phyloP scores from a whole-genome alignment of 495 filamentous ascomycete species.

The Lophiotrema nucula region DNA sequence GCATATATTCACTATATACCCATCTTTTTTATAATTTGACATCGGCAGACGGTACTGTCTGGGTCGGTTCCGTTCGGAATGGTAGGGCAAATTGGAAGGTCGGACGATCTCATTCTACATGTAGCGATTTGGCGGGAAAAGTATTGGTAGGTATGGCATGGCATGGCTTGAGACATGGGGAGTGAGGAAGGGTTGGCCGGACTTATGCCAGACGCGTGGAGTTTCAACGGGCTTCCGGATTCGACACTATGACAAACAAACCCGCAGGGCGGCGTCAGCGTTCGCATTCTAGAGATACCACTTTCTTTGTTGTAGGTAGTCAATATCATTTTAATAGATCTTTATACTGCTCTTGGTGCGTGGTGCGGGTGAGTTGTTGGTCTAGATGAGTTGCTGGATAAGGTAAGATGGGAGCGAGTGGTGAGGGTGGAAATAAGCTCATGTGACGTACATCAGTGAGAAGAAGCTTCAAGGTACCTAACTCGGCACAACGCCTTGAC shows the following conservation, averaged over 20 bases:
- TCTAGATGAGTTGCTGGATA: too few species aligned
- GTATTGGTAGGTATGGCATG: too few species aligned
- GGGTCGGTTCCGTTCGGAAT: too few species aligned
- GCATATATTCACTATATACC: not conserved
- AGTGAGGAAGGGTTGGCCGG: not conserved
- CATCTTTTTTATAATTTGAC: too few species aligned
- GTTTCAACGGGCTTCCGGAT: not conserved
- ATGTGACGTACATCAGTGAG: not conserved
- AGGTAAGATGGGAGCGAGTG: not conserved
- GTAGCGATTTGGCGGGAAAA: too few species aligned
- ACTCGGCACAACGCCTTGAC: not conserved
- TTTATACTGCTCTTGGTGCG: too few species aligned
- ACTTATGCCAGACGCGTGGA: not conserved
- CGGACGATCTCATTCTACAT: too few species aligned
- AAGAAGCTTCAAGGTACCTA: not conserved
- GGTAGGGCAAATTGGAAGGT: too few species aligned
- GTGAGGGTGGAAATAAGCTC: not conserved
- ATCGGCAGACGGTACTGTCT: too few species aligned
- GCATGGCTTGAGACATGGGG: conserved; percentile 19
- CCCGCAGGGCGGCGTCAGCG: not conserved
- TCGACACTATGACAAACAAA: not conserved
- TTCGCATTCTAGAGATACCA: not conserved
- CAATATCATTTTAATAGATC: not conserved
- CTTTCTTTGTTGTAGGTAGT: not conserved
- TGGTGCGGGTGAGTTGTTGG: too few species aligned